A percentile compares a stretch with the other conserved stretches of the same genome.
phyloP scores from a whole-genome alignment of 345 rosid genomes.

The Camelina hispida region DNA sequence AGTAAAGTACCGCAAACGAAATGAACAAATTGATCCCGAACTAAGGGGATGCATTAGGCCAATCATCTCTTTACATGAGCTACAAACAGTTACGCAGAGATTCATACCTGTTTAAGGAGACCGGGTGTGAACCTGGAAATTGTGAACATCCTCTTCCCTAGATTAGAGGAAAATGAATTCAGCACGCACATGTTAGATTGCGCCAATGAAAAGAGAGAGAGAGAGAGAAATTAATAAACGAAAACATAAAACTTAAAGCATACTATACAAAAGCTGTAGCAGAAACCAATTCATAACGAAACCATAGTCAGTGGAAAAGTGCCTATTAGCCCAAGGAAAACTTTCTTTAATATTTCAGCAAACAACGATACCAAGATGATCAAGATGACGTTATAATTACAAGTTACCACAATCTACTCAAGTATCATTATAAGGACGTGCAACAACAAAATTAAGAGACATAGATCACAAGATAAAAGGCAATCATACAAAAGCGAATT shows the following conservation, averaged over 20 bases:
- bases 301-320: neutral
- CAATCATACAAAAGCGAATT: slow-evolving; percentile 7
- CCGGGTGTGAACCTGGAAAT: slow-evolving; percentile 91
- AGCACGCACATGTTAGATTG: slow-evolving; percentile 25
- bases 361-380: slow-evolving; percentile 6
- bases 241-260: neutral
- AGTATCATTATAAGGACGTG: slow-evolving; percentile 4
- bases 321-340: slow-evolving; percentile 14
- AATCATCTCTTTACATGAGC: no score
- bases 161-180: slow-evolving; percentile 35
- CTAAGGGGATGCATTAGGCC: neutral
- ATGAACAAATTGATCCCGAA: neutral
- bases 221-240: neutral
- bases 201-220: neutral
- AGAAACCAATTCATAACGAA: slow-evolving; percentile 20
- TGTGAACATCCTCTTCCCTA: slow-evolving; percentile 73
- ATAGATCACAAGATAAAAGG: neutral
- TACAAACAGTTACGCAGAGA: slow-evolving; percentile 3
- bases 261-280: neutral
- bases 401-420: slow-evolving; percentile 20
- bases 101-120: slow-evolving; percentile 75
- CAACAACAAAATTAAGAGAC: slow-evolving; percentile 16
- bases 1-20: neutral
- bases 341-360: slow-evolving; percentile 22
- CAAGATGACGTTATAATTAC: slow-evolving; percentile 8